Base-by-base conservation (phyloP, 331 rosid species). In the Stylosanthes scabra region DNA sequence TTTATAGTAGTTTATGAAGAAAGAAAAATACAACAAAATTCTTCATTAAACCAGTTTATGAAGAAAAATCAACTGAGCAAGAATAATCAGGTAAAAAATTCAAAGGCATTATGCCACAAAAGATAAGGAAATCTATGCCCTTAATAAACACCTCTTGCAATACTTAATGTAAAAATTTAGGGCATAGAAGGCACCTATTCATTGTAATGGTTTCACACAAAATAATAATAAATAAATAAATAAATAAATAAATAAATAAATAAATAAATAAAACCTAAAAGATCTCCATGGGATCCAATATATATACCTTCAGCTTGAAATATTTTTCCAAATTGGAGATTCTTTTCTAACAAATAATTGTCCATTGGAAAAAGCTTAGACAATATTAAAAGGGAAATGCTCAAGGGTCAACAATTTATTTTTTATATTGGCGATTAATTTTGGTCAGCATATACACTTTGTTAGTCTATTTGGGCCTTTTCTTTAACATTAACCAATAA, bases 241-340 rank as follows among this genome's bases (percentile, higher is more conserved):
- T 20, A 20, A 20, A 20, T 20, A 78, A 71, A 63, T 56, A 63
- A 75, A 20, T 20, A 20, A 20, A 20, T 1, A 20, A 20, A 20
- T 20, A 20, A 20, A 20, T 20, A 78, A 71, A 63, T 56, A 63
- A 75, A 56, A 49, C 54, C 2, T 76, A 4, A 47, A 71, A 60
- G n/a, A 76, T 20, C 52, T 56, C 54, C 58, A 61, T 13, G 39
- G 66, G 63, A 12, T 56, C 40, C 59, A 58, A 14, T 40, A 55
- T 41, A 52, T 45, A 3, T 31, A 31, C 5, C 25, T 20, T 20
- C 25, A 20, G 1, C 1, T 20, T 20, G 25, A 20, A 20, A 20
- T 20, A 20, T 20, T 20, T 20, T 20, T 20, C 25, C 25, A 20
- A 20, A 0, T 20, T 20, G 25, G 37, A 31, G 37, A 31, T 31